Percentiles rank a stretch among this genome's conserved stretches.
Conservation (phyloP, 2,329 filamentous ascomycete genomes). For the Alternaria sp. region DNA sequence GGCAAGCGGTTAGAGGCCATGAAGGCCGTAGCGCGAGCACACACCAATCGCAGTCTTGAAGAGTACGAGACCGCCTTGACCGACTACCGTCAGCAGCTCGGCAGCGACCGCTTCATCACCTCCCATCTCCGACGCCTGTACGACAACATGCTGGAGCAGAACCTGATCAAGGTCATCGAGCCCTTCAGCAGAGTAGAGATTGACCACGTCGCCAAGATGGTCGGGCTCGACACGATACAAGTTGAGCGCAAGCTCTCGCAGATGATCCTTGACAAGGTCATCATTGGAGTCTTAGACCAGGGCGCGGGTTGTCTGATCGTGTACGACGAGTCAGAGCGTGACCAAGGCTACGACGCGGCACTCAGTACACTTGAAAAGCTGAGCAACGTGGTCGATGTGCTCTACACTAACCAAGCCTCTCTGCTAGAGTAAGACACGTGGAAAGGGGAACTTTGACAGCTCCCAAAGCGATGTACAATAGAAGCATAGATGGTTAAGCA, state of each 20-base stretch:
- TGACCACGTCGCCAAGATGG: slow-evolving; percentile 95
- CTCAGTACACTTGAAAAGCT: slow-evolving; percentile 96
- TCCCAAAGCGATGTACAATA: slow-evolving; percentile 41
- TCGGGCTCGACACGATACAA: slow-evolving; percentile 92
- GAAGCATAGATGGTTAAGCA: slow-evolving; percentile 38
- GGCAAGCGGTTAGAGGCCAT: slow-evolving; percentile 97
- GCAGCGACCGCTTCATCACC: slow-evolving; percentile 93
- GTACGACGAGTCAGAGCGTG: slow-evolving; percentile 92
- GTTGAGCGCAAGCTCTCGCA: slow-evolving; percentile 98
- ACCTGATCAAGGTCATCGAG: slow-evolving; percentile 99
- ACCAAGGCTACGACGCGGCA: slow-evolving; percentile 93
- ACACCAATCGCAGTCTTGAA: slow-evolving; percentile 93
- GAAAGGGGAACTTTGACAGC: slow-evolving; percentile 5
- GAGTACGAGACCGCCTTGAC: slow-evolving; percentile 95
- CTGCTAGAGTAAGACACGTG: slow-evolving; percentile 75
- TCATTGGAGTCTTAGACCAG: slow-evolving; percentile 96
- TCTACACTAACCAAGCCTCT: slow-evolving; percentile 97
- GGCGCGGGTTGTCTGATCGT: slow-evolving; percentile 97
- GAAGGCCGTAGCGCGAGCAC: slow-evolving; percentile 96
- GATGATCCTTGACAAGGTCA: slow-evolving; percentile 99
- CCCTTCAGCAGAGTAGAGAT: slow-evolving; percentile 98
- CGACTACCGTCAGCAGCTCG: slow-evolving; percentile 90
- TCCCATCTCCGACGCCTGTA: slow-evolving; percentile 95
- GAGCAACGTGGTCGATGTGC: slow-evolving; percentile 93
- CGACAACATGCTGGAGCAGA: slow-evolving; percentile 99